Conservation (phyloP, 306 rosid species). For the Sindora glabra region DNA sequence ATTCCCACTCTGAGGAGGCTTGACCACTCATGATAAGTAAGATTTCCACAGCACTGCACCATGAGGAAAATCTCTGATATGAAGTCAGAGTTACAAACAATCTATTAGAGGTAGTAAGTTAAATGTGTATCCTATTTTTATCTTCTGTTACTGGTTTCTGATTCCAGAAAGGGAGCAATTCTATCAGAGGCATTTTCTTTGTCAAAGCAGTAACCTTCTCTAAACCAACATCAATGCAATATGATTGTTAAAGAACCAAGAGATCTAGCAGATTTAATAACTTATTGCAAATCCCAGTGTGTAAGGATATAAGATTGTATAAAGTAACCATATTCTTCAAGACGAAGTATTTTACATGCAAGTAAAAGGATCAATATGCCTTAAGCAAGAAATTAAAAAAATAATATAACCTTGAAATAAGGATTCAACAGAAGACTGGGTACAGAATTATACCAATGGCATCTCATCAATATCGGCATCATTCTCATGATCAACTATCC, state of each 20-base stretch:
- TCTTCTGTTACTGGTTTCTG: background rate
- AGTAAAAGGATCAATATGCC: background rate
- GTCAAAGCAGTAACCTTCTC: background rate
- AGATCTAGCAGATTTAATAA: no score
- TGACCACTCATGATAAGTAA: background rate
- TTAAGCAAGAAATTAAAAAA: background rate
- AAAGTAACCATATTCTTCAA: background rate
- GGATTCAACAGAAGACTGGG: background rate
- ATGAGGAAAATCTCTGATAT: background rate
- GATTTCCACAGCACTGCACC: background rate
- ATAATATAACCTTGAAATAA: background rate
- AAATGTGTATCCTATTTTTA: background rate
- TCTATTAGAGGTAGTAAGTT: background rate
- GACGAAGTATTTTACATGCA: no score
- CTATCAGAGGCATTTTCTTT: background rate
- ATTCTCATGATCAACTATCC: conserved; percentile 69
- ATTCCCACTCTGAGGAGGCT: background rate
- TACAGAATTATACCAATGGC: conserved; percentile 51
- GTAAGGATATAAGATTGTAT: background rate
- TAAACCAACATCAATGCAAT: background rate
- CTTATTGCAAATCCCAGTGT: background rate
- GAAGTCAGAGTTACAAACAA: background rate
- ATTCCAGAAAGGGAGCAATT: background rate
- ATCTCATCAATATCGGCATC: conserved; percentile 61
- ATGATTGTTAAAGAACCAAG: background rate